These are phyloP conservation scores for Ephemerocybe angulata DNA, from an alignment of 768 basidiomycete genomes.

Conservation along the genomic window DNA sequence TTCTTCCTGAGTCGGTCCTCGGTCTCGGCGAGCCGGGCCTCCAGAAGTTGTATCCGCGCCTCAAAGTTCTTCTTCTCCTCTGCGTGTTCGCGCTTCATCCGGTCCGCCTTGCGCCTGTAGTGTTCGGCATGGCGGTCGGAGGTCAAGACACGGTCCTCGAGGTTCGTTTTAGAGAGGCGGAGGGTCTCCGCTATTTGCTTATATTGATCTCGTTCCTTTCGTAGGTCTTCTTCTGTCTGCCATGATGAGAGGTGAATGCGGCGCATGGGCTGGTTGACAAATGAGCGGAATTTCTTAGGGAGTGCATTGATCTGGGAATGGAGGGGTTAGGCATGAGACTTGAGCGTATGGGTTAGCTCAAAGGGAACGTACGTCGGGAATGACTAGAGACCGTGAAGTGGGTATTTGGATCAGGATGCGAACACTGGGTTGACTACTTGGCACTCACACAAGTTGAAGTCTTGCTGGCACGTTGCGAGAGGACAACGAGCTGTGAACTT, in stretches of 20 bases:
- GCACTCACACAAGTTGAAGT: conserved; percentile 3
- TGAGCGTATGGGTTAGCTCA: not conserved
- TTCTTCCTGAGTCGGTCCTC: not conserved
- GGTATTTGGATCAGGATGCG: too few species aligned
- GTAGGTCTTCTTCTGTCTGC: not conserved
- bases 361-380: not conserved
- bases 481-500: not conserved
- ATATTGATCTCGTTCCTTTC: conserved; percentile 1
- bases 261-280: not conserved
- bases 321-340: not conserved
- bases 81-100: not conserved
- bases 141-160: not conserved
- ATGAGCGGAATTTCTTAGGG: not conserved
- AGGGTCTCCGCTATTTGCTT: not conserved
- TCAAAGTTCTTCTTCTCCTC: not conserved
- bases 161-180: not conserved
- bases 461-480: not conserved
- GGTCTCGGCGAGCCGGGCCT: not conserved
- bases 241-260: not conserved
- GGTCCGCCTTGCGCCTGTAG: not conserved
- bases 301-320: not conserved
- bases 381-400: not conserved
- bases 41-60: not conserved
- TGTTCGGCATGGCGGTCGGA: not conserved
- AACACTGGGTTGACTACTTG: too few species aligned